Evolutionary conservation across 495 filamentous ascomycete genomes (phyloP), one percentile per base, ranked within the genome.

Genomic region (Paragyromitra xinjiangensis): DNA sequence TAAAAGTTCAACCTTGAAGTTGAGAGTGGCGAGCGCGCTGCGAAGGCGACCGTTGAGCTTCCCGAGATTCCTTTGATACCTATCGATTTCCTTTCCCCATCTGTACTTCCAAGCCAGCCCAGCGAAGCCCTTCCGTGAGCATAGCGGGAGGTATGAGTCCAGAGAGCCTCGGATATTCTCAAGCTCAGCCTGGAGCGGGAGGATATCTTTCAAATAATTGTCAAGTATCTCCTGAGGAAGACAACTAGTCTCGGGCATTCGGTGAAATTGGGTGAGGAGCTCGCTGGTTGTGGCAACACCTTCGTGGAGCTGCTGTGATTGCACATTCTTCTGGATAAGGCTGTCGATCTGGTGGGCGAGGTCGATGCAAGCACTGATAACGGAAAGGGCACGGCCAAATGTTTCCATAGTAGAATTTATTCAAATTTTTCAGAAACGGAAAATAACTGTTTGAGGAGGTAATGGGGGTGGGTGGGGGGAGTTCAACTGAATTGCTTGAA

Each of bases 11-110:
- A 77, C 50, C 42, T 66, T 77, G 51, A 66, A 42, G 42, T 16
- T 61, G 19, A 77, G 74, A 8, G 50, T 45, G 14, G 12, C 29
- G 14, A 77, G 34, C 2, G 61, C 56, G 8, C 19, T 16, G 40
- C 51, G 40, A 16, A 77, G 74, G 6, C 66, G 61, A 12, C 16
- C 16, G 42, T 77, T 77, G 26, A 77, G 74, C 3, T 45, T 51
- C 6, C 9, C 14, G 59, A 77, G 61, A 40, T 62, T 73, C 42
- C 39, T 39, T 16, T 73, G 61, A 40, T 73, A 68, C 12, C 2
- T 73, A 24, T 73, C 69, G 40, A 65, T 65, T 42, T 77, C 68
- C 12, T 44, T 77, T 26, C 68, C 68, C 74, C 68, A 73, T 26
- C 22, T 50, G n/a, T 61, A 73, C 9, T 39, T 73, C 74, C 74